Evolutionary conservation across 768 basidiomycete species (phyloP).

Genomic region (Megacollybia marginata): DNA sequence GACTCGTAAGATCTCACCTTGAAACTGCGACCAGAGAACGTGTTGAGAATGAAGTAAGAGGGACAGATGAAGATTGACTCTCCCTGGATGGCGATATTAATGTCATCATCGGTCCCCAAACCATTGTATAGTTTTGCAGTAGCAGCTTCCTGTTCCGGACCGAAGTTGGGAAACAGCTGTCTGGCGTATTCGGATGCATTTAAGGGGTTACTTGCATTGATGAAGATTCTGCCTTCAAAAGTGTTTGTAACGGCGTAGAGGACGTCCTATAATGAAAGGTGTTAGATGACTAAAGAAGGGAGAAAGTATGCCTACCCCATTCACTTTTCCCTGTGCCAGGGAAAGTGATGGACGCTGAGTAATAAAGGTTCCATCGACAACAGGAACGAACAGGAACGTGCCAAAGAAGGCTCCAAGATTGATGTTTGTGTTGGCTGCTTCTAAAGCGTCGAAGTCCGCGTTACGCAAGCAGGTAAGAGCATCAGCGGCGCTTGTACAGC

Average conservation of each 20-base stretch:
- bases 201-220: slow-evolving; percentile 22
- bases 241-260: slow-evolving; percentile 31
- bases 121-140: slow-evolving; percentile 21
- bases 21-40: slow-evolving; percentile 21
- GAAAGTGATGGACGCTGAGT: slow-evolving; percentile 31
- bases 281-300: neutral
- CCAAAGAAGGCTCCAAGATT: slow-evolving; percentile 27
- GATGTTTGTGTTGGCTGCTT: slow-evolving; percentile 25
- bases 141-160: slow-evolving; percentile 14
- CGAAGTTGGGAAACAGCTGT: slow-evolving; percentile 31
- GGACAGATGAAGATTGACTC: slow-evolving; percentile 44
- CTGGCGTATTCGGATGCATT: slow-evolving; percentile 23
- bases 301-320: slow-evolving; percentile 26
- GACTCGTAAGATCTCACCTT: slow-evolving; percentile 19
- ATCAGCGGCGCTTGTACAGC: slow-evolving; percentile 26
- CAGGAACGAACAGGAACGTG: slow-evolving; percentile 32
- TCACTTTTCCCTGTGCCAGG: slow-evolving; percentile 28
- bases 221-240: slow-evolving; percentile 29
- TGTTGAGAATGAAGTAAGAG: slow-evolving; percentile 28
- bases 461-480: slow-evolving; percentile 33
- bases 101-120: slow-evolving; percentile 25
- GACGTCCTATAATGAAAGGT: slow-evolving; percentile 13
- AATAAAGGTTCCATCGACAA: slow-evolving; percentile 42
- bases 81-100: slow-evolving; percentile 27
- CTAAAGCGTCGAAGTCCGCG: slow-evolving; percentile 21